phyloP scores from a whole-genome alignment of 1,139 yeast genomes.

The Pichia sp. region DNA sequence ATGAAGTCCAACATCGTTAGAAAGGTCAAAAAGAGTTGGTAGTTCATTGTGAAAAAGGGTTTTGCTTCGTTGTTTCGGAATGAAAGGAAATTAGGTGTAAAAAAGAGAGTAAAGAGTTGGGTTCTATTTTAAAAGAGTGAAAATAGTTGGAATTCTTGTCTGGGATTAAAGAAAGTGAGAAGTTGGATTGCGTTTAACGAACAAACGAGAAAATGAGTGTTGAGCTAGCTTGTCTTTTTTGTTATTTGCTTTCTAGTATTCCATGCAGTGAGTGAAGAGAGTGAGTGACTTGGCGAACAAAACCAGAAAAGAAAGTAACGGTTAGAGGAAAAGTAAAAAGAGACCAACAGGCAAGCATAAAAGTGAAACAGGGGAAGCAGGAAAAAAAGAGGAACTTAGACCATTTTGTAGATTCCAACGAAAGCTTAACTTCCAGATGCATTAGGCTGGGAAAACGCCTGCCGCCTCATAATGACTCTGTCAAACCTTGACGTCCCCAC shows the following conservation, averaged over 20 bases:
- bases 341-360: neutral
- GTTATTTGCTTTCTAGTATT: neutral
- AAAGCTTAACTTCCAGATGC: no score
- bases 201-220: constrained; percentile 1
- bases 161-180: neutral
- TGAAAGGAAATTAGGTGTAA: neutral
- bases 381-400: no score
- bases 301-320: neutral
- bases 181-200: neutral
- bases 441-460: no score
- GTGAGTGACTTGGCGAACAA: neutral
- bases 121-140: constrained; percentile 7
- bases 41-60: constrained; percentile 12
- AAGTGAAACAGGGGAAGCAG: no score
- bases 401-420: no score
- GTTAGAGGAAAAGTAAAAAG: neutral
- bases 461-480: no score
- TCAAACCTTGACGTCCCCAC: no score
- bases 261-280: neutral
- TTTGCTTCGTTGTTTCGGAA: neutral
- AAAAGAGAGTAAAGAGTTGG: constrained; percentile 10
- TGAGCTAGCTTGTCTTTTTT: neutral
- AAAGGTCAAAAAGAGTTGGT: constrained; percentile 9
- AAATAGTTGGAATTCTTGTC: constrained; percentile 7
- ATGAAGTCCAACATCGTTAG: constrained; percentile 10